Evolutionary conservation across 345 rosid species (phyloP), one percentile per base, ranked within the genome.

Genomic region (Hibiscus mutabilis): DNA sequence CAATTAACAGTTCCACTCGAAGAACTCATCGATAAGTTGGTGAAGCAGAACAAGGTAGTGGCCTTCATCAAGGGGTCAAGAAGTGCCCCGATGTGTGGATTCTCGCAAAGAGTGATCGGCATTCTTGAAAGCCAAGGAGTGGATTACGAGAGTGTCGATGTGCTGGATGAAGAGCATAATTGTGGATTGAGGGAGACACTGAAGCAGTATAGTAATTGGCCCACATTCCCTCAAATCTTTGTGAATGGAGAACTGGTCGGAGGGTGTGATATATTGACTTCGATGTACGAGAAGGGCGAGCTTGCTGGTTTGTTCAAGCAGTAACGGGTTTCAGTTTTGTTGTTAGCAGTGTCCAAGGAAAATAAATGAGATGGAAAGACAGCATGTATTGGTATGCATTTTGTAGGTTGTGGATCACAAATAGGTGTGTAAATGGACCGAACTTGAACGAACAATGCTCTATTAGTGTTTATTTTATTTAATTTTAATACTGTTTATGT

Each of bases 41-140:
- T 94, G 40, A 91, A 91, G 80, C 95, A 89, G 83, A 91, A 84
- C 80, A 89, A 81, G 78, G 97, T 91, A 72, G 97, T 94, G 47
- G 96, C 97, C 15, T 94, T 94, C 66, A 90, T 91, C 4, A 90
- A 94, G 77, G 98, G 98, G 57, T 88, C 98, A 0, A 86, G 97
- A 83, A 81, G 88, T 72, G 93, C 98, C 33, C 98, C 97, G 2
- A 19, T 77, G 73, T 90, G 98, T 69, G 98, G 98, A 74, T 94
- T 94, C 82, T 91, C 98, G 2, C 97, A 91, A 72, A 87, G 87
- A 79, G 96, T 91, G 7, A 56, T 91, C 1, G 89, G 87, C 62
- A 91, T 90, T 69, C 96, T 91, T 21, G 97, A 94, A 73, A 86
- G 85, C 16, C 81, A 86, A 80, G 93, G 96, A n/a, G 80, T 86